Evolutionary conservation across 345 rosid genomes (phyloP), one percentile per base, ranked within the genome.

Genomic region (Citrus mangshanensis): DNA sequence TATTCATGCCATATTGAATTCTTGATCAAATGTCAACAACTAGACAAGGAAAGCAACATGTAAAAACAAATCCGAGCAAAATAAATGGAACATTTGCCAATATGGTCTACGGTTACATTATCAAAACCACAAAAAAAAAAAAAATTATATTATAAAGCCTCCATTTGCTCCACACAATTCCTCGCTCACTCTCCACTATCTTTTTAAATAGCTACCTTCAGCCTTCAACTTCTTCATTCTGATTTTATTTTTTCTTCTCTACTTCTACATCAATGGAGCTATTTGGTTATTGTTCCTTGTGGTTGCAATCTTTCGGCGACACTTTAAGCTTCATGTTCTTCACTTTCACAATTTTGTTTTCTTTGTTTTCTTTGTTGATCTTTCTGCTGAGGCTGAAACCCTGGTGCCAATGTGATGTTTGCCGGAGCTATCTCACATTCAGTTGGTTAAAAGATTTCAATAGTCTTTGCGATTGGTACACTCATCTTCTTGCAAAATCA

Each of bases 401-500:
- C 5, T 84, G 85, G 77, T 88, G 91, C 68, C 72, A 34, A 58
- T 88, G 91, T 63, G 83, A 86, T 6, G 65, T 64, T 51, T 88
- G 91, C 86, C 51, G 35, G 25, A 72, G 83, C 73, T 86, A 72
- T 59, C 81, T 85, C 59, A 71, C 74, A 25, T 58, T 76, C 0
- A 75, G 81, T 13, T 88, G 89, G 91, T 49, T 82, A 37, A 70
- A 83, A 30, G 82, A 86, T 2, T 86, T 86, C 76, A 68, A 30
- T 25, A 86, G 86, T 78, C 88, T 88, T 37, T 82, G 80, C n/a
- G 91, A 88, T 68, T 88, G 88, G 87, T 86, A 81, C 35, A 58
- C 86, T 37, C 87, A 86, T 63, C 87, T 88, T 55, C 88, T 88
- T 37, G 66, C 68, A 9, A 84, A 73, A 22, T 87, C 92, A 2